Conservation (phyloP, 192 early-diverging fungal genomes). For the Diversispora eburnea region DNA sequence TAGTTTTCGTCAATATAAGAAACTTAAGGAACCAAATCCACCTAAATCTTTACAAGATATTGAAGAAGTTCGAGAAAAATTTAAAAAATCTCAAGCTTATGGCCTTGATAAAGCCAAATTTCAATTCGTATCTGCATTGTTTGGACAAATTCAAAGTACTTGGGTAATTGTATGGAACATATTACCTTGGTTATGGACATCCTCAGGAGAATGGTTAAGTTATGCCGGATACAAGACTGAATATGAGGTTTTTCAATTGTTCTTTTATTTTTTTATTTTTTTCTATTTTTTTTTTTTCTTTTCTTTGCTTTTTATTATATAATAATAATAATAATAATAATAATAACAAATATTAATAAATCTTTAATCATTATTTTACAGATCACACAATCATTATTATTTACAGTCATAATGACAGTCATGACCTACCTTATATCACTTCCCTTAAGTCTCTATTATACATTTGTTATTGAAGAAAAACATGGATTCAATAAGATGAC, state of each 20-base stretch:
- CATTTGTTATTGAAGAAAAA: slow-evolving; percentile 91
- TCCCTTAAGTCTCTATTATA: slow-evolving; percentile 82
- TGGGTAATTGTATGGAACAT: slow-evolving; percentile 65
- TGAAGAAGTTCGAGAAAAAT: slow-evolving; percentile 70
- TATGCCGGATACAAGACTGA: slow-evolving; percentile 56
- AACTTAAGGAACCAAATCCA: slow-evolving; percentile 59
- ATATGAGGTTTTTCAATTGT: slow-evolving; percentile 57
- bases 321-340: not conserved
- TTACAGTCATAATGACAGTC: slow-evolving; percentile 56
- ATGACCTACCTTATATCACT: slow-evolving; percentile 63
- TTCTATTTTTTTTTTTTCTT: slow-evolving; percentile 5
- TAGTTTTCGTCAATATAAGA: slow-evolving; percentile 72
- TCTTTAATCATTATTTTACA: slow-evolving; percentile 27
- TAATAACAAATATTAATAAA: too few relatives aligned
- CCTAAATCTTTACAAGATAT: slow-evolving; percentile 70
- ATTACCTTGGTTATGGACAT: slow-evolving; percentile 71
- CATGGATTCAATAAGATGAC: slow-evolving; percentile 98
- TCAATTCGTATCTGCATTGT: slow-evolving; percentile 60
- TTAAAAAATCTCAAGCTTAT: slow-evolving; percentile 79
- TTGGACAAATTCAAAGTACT: slow-evolving; percentile 65
- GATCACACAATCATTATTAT: slow-evolving; percentile 83
- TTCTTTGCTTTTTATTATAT: slow-evolving; percentile 8
- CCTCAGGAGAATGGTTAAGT: slow-evolving; percentile 50
- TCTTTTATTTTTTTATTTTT: not conserved
- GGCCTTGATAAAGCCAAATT: slow-evolving; percentile 81